phyloP scores from a whole-genome alignment of 345 rosid genomes.

The Dimocarpus longan region DNA sequence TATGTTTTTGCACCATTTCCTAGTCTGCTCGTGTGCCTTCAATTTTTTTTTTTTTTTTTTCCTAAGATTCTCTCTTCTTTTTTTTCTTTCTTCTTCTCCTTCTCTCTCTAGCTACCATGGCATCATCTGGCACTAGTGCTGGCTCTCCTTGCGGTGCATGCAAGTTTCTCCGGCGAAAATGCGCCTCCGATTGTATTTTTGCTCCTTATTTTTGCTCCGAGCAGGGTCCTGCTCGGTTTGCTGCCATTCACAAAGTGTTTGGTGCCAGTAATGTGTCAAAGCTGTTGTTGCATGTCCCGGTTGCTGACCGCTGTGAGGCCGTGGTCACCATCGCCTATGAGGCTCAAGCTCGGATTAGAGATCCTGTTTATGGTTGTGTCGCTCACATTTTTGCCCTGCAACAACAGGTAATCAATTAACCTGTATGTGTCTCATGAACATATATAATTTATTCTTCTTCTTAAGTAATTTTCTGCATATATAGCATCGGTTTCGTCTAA shows the following conservation, averaged over 20 bases:
- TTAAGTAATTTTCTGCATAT: background rate
- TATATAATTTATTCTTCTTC: background rate
- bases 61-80: background rate
- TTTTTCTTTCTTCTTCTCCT: background rate
- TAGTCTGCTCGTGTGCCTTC: conserved; percentile 48
- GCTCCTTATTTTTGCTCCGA: conserved; percentile 79
- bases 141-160: conserved; percentile 80
- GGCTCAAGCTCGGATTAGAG: conserved; percentile 73
- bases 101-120: conserved; percentile 30
- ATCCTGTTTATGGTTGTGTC: conserved; percentile 82
- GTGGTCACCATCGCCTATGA: conserved; percentile 72
- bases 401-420: conserved; percentile 50
- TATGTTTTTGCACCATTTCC: conserved; percentile 46
- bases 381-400: conserved; percentile 72
- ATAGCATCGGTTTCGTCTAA: background rate
- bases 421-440: too few species aligned
- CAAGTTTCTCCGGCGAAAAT: conserved; percentile 75
- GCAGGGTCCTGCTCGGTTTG: conserved; percentile 67
- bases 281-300: conserved; percentile 59
- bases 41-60: background rate
- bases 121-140: conserved; percentile 38
- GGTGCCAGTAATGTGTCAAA: conserved; percentile 82
- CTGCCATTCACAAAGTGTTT: conserved; percentile 77
- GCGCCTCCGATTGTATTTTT: conserved; percentile 65
- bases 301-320: conserved; percentile 68